Base-by-base conservation (phyloP, 2,329 filamentous ascomycete genomes). In the Botrytis byssoidea region DNA sequence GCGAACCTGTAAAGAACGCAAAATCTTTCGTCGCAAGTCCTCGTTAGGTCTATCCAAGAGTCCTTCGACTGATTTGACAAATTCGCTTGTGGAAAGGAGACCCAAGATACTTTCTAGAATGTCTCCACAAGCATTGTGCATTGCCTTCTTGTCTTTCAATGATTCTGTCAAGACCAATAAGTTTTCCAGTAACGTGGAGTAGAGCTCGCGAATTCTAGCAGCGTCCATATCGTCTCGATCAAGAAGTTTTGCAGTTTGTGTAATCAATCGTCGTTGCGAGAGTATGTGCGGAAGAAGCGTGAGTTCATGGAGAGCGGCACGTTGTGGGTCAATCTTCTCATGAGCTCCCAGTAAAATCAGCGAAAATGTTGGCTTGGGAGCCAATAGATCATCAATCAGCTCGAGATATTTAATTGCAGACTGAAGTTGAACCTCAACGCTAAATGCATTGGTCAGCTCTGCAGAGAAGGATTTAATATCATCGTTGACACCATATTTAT, bases 61-160 rank as follows among this genome's bases (percentile, higher is more conserved):
- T 42, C 90, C 89, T 80, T 97, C 93, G 59, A 97, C 92, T 16
- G 94, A 93, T 81, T 93, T 93, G 82, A 98, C 90, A 82, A 98
- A 96, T 83, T 98, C 94, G 70, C 90, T 87, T 4, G 95, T 94
- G 0, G 95, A 95, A 60, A 97, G 86, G 10, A 98, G 88, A 76
- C 93, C 92, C 69, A 99, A 87, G n/a, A 97, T 85, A 75, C 92
- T 92, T 29, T 92, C 90, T 66, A 98, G 86, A 1, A 93, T 88
- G 73, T 92, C 89, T 57, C 92, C 91, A 79, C 88, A 90, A 68
- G 86, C 86, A 79, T 79, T 84, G 78, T 90, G 87, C 16, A 91
- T 82, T 55, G 82, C 79, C 81, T 89, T 87, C 78, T 87, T 85
- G 42, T 83, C 78, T 82, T 89, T 90, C 75, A 92, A 84, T 16